Percentiles rank a stretch among this genome's conserved stretches.
These are phyloP conservation scores for Cladosporium sp. DNA, from an alignment of 2,329 filamentous ascomycete genomes.

Conservation along the genomic window DNA sequence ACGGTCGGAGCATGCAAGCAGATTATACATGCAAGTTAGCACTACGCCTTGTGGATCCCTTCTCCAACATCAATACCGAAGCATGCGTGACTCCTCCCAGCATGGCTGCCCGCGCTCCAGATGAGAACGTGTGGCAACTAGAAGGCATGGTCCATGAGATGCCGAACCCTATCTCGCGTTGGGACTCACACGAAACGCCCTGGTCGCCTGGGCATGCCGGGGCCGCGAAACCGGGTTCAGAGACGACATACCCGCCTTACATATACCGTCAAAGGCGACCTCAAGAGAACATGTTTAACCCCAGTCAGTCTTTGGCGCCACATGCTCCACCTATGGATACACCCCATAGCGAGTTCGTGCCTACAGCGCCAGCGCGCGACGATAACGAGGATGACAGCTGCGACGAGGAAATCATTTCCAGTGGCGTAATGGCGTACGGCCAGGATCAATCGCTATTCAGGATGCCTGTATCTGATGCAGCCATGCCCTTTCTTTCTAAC, in stretches of 20 bases:
- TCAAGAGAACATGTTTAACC: neutral
- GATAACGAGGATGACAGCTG: neutral
- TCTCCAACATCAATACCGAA: neutral
- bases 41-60: neutral
- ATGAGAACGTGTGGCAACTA: neutral
- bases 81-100: neutral
- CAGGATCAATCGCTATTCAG: neutral
- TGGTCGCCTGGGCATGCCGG: neutral
- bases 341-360: neutral
- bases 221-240: neutral
- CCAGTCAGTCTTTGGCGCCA: neutral
- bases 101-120: slow-evolving; percentile 6
- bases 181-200: slow-evolving; percentile 6
- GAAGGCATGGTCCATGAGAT: neutral
- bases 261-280: neutral
- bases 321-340: neutral
- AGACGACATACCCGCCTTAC: neutral
- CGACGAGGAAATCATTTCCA: slow-evolving; percentile 8
- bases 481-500: neutral
- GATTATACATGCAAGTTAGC: neutral
- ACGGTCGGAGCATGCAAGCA: neutral
- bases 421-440: neutral
- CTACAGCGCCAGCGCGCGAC: neutral
- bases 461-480: neutral
- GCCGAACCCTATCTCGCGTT: slow-evolving; percentile 3